Evolutionary conservation across 345 rosid genomes (phyloP), one percentile per base, ranked within the genome.

Genomic region (Salix brachista): DNA sequence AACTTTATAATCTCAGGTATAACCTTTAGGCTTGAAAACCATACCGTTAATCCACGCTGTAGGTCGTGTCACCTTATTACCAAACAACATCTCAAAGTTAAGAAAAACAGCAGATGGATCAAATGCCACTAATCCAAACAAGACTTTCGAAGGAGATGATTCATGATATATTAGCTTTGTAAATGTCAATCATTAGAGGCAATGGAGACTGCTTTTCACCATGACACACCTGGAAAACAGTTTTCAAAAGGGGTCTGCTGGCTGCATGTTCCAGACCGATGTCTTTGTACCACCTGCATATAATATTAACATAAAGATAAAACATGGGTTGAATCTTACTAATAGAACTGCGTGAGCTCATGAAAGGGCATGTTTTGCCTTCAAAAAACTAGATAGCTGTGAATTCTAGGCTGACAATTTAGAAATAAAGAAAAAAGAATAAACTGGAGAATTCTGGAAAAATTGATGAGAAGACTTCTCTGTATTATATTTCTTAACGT

Each of bases 241-340:
- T 23, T 56, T 56, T 56, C 62, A 56, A 56, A 56, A 56, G 62
- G 1, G 62, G 62, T 1, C 62, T 56, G 62, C 26, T 21, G 14
- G 62, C 26, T 56, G 62, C 62, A 56, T 56, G 13, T 56, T 56
- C 62, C 62, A 56, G 62, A 56, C 62, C 62, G 23, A 56, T n/a
- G 62, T 56, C 62, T 56, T 56, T 56, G 1, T 25, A 56, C 62
- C 26, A 56, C 28, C 62, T 56, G 62, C n/a, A 56, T 9, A 52
- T 46, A 60, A 52, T 52, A 56, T 9, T 56, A 9, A 56, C 62
- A 56, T 23, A n/a, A 11, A 10, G 50, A 70, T 80, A 81, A 34
- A 75, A 41, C 44, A 44, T 44, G 14, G 14, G 50, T 44, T 44
- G 50, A 44, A 44, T 44, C 50, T 13, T 44, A 44, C 50, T 13